Evolutionary conservation across 176 grass and related monocot species (phyloP), one percentile per base, ranked within the genome.

Genomic region (Melocanna baccifera): DNA sequence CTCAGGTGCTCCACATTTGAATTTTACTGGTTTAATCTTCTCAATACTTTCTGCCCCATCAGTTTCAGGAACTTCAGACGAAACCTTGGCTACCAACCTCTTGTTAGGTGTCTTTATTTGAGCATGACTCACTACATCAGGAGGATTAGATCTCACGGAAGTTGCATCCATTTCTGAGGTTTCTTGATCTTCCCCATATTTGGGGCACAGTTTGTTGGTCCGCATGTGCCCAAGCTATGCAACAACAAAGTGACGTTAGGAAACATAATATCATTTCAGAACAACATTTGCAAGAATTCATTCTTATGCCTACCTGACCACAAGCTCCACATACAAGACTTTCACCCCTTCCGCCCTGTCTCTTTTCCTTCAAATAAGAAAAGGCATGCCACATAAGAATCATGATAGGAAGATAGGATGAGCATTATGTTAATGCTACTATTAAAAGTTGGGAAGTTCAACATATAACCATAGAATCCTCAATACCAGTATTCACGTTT

Each of bases 151-250:
- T 69, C 88, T 94, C 26, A 61, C 48, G 14, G 89, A 85, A 85
- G 30, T 69, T 36, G 34, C 77, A 65, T 95, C 93, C 77, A 93
- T 53, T 92, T 93, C 93, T 85, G 80, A 87, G 46, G 79, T 65
- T 84, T 96, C 91, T 76, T 77, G 84, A 76, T 95, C 96, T 79
- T 98, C 91, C 65, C 96, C 77, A 78, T 98, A 96, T 67, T 96
- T 96, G 22, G 96, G 87, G 86, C 96, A 98, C 50, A 92, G 86
- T 86, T 98, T 98, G 84, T 98, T 98, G 81, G 93, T 98, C 34
- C 96, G 79, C 96, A 98, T 98, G 82, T 98, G 96, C 25, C 96
- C 96, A 80, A 94, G 83, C 96, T 98, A 86, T 75, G 47, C 51
- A 85, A 47, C 26, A 85, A 59, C 51, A 77, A 62, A 76, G 50